These are phyloP conservation scores for Diplosphaera chodatii DNA, from an alignment of 139 green algal species.

Conservation along the genomic window DNA sequence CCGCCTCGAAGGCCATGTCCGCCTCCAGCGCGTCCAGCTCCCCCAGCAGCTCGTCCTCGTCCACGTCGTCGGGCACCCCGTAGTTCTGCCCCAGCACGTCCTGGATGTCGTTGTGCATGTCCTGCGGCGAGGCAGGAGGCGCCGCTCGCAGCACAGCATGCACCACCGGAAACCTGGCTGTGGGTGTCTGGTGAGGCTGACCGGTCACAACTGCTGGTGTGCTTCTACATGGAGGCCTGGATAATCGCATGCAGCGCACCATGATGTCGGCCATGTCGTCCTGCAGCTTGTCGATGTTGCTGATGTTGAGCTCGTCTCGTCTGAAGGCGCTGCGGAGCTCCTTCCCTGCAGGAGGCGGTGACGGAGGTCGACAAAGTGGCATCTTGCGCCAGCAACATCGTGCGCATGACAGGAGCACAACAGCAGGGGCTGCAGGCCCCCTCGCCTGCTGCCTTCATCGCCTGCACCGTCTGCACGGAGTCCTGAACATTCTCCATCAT, in stretches of 20 bases:
- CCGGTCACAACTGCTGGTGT: too few relatives aligned
- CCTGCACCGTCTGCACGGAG: constrained; percentile 43
- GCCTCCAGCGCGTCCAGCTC: constrained; percentile 91
- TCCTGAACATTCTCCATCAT: constrained; percentile 48
- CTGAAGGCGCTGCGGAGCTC: constrained; percentile 79
- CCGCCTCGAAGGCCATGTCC: constrained; percentile 51
- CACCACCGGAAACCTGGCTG: too few relatives aligned
- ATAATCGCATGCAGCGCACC: constrained; percentile 26
- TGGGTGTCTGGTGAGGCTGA: too few relatives aligned
- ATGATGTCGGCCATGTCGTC: constrained; percentile 93
- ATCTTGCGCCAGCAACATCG: too few relatives aligned
- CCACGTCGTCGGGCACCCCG: constrained; percentile 88
- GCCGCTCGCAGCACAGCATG: too few relatives aligned
- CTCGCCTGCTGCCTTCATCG: constrained; percentile 21
- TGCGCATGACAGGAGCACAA: too few relatives aligned
- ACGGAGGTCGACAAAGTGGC: too few relatives aligned
- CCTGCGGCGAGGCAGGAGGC: constrained; percentile 32
- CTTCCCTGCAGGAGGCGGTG: constrained; percentile 46
- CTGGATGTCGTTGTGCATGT: constrained; percentile 88
- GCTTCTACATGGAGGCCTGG: too few relatives aligned
- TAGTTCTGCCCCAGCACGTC: constrained; percentile 79
- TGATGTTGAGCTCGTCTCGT: constrained; percentile 88
- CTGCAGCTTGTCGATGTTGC: constrained; percentile 91
- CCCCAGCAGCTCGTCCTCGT: constrained; percentile 94
- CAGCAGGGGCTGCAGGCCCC: constrained; percentile 45